Base-by-base conservation (phyloP, 1,284 basidiomycete genomes). In the Paramarasmius palmivorus region DNA sequence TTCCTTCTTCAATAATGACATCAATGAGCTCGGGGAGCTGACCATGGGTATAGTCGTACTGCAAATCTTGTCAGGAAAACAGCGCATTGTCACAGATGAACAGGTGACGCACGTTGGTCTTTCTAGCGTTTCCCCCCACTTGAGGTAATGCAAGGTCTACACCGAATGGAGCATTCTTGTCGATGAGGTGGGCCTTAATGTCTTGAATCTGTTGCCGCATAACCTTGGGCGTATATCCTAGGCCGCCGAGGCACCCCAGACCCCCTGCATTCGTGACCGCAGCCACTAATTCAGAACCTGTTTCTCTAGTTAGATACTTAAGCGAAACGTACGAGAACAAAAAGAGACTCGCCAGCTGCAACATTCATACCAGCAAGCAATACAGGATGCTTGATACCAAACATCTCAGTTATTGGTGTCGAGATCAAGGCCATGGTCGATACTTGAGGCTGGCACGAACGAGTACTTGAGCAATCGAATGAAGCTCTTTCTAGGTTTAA, bases 241-340 rank as follows among this genome's bases (percentile, higher is more conserved):
- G 73, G 52, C 93, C 92, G 49, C 93, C 93, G 58, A 95, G 91
- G 54, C 94, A 91, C 56, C 93, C 93, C 26, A 95, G 66, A 49
- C 93, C 93, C 42, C 90, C 90, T 41, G 91, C 92, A 63, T 94
- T 95, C 37, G 86, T 89, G 52, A 93, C 91, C 36, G 91, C 93
- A 42, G 93, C 93, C 15, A 90, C 89, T 17, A 94, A 81, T 67
- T 92, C 89, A 19, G 92, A 90, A n/a, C 92, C 92, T 47, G 92
- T 89, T 26, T 29, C 17, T 23, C 9, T 26, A 15, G 23, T 17
- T 29, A 32, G 23, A 17, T 14, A 42, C 2, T n/a, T 3, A 8
- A 4, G 25, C 25, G n/a, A 10, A 4, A 32, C 32, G 14, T 17
- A n/a, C n/a, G n/a, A 29, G 14, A 10, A n/a, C 10, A 3, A 8